Conservation (phyloP, 345 rosid genomes). For the Boechera stricta region DNA sequence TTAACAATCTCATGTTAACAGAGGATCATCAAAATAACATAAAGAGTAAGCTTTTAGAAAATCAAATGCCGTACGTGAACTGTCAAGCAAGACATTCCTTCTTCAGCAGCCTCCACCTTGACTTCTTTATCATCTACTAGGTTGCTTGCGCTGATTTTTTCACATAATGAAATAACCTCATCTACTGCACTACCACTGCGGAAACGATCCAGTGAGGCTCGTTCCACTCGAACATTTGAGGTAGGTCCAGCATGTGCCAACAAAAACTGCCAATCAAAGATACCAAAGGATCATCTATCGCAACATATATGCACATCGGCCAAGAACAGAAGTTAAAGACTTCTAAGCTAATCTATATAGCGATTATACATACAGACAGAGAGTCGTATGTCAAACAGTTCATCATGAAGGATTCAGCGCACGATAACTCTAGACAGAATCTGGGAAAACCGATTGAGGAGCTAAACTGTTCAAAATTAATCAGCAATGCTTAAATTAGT, state of each 20-base stretch:
- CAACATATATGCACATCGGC: conserved; percentile 10
- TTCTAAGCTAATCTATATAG: background rate
- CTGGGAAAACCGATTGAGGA: background rate
- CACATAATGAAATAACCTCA: conserved; percentile 71
- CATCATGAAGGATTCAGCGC: background rate
- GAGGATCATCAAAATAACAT: conserved; percentile 4
- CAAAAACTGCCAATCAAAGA: conserved; percentile 57
- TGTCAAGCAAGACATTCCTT: conserved; percentile 39
- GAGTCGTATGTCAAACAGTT: conserved; percentile 14
- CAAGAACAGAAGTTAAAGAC: conserved; percentile 12
- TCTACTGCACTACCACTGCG: conserved; percentile 71
- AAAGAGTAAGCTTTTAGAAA: background rate
- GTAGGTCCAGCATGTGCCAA: conserved; percentile 88
- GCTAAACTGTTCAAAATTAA: conserved; percentile 5
- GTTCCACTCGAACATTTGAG: conserved; percentile 83
- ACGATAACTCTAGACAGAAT: background rate
- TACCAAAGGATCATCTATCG: conserved; percentile 13
- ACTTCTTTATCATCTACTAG: conserved; percentile 42
- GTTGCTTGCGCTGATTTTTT: conserved; percentile 50
- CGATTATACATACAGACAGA: conserved; percentile 9
- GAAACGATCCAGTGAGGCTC: conserved; percentile 54
- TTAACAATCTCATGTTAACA: background rate
- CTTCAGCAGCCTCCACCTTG: conserved; percentile 38
- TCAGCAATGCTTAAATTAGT: conserved; percentile 10
- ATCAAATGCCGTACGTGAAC: conserved; percentile 53